Percentiles rank a stretch among this genome's conserved stretches.
Conservation (phyloP, 768 basidiomycete genomes). For the Lepiota venenata region DNA sequence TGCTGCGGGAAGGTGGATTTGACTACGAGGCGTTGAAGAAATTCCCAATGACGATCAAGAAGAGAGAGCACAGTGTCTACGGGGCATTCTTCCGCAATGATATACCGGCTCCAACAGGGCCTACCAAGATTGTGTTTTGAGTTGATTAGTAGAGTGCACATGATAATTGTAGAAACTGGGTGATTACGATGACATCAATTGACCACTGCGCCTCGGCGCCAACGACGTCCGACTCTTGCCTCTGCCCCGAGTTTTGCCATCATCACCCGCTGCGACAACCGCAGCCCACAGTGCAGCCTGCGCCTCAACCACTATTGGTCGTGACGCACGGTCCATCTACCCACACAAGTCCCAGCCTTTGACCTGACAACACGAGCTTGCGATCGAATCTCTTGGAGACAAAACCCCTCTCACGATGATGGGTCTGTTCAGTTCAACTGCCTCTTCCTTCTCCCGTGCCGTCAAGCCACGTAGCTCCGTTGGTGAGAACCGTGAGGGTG, state of each 20-base stretch:
- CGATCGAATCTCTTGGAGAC: background rate
- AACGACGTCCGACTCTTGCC: background rate
- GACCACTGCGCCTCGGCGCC: background rate
- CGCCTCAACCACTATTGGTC: background rate
- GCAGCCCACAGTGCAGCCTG: background rate
- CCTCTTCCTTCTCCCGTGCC: slow-evolving; percentile 49
- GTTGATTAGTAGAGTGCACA: slow-evolving; percentile 5
- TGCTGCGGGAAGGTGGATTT: slow-evolving; percentile 85
- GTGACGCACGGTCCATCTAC: background rate
- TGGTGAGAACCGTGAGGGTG: slow-evolving; percentile 40
- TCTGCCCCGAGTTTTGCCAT: background rate
- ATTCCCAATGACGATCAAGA: slow-evolving; percentile 97
- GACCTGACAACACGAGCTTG: background rate
- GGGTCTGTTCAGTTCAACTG: slow-evolving; percentile 74
- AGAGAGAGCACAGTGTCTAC: slow-evolving; percentile 88
- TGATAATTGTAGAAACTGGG: background rate
- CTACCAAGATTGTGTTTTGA: slow-evolving; percentile 78
- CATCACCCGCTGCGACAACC: background rate
- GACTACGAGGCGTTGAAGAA: slow-evolving; percentile 72
- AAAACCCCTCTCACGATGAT: slow-evolving; percentile 48
- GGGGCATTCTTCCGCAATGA: slow-evolving; percentile 83
- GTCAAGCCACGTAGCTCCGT: slow-evolving; percentile 64
- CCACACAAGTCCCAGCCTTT: background rate
- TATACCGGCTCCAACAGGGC: slow-evolving; percentile 52
- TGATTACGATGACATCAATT: slow-evolving; percentile 17